A percentile compares a stretch with the other conserved stretches of the same genome.
Conservation (phyloP, 148 eudicot genomes). For the Amaranthus cruentus region DNA sequence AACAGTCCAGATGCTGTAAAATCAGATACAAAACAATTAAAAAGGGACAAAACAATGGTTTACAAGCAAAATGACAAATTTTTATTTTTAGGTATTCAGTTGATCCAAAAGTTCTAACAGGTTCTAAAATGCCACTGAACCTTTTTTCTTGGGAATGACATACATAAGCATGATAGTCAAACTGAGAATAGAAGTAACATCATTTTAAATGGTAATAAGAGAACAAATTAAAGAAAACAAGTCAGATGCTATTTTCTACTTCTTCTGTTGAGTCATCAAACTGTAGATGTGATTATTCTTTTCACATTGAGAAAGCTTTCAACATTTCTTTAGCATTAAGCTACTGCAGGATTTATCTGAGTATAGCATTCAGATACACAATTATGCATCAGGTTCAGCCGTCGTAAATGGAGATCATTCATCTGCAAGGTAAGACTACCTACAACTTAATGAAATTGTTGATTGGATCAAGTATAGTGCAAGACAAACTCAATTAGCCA, state of each 20-base stretch:
- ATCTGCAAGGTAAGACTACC: neutral
- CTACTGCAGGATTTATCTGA: neutral
- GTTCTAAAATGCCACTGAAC: neutral
- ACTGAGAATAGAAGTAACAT: neutral
- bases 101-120: neutral
- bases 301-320: neutral
- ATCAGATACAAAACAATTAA: slow-evolving; percentile 5
- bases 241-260: neutral
- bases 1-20: slow-evolving; percentile 95
- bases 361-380: neutral
- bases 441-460: neutral
- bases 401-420: neutral
- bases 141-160: neutral
- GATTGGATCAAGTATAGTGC: neutral
- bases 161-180: neutral
- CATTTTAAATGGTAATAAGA: neutral
- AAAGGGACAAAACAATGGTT: neutral
- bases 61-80: neutral
- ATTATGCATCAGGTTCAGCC: neutral
- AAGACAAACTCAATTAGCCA: neutral
- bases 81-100: neutral
- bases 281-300: neutral
- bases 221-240: neutral
- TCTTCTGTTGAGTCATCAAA: neutral
- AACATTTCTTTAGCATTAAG: neutral